Conservation (phyloP, 805 yeast species). For the Wickerhamomyces chambardii region DNA sequence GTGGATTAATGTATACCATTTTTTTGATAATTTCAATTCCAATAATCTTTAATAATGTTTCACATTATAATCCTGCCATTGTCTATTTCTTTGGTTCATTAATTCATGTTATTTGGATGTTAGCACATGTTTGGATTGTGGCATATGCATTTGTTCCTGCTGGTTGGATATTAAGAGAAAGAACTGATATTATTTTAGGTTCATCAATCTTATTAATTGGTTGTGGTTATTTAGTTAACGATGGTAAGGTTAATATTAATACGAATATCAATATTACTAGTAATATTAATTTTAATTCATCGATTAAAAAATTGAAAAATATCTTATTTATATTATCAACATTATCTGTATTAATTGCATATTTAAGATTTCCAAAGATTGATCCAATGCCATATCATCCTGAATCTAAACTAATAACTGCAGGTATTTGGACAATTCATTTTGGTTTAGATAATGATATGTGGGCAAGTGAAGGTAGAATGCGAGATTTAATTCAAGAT, state of each 20-base stretch:
- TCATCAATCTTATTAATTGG: conserved; percentile 44
- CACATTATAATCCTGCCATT: conserved; percentile 46
- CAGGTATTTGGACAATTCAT: conserved; percentile 98
- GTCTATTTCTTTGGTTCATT: conserved; percentile 41
- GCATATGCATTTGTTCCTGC: conserved; percentile 98
- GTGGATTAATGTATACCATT: conserved; percentile 62
- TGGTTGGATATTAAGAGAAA: conserved; percentile 80
- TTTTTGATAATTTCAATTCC: conserved; percentile 62
- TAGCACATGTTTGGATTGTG: conserved; percentile 93
- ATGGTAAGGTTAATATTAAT: not conserved
- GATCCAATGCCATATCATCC: conserved; percentile 66
- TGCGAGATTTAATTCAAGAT: conserved; percentile 75
- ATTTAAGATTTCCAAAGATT: conserved; percentile 45
- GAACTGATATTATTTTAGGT: conserved; percentile 69
- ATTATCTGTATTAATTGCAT: conserved; percentile 41
- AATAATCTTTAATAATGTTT: conserved; percentile 45
- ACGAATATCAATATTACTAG: conserved; percentile 3
- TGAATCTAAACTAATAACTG: conserved; percentile 64
- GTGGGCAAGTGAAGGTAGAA: conserved; percentile 94
- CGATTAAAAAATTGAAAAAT: conserved; percentile 10
- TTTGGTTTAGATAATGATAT: conserved; percentile 95
- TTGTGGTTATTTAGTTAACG: conserved; percentile 33
- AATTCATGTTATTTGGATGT: conserved; percentile 41
- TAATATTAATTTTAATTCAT: conserved; percentile 2
- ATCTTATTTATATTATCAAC: conserved; percentile 29